A percentile compares a stretch with the other conserved stretches of the same genome.
Conservation (phyloP, 2,329 filamentous ascomycete species). For the Epichloe elymi region DNA sequence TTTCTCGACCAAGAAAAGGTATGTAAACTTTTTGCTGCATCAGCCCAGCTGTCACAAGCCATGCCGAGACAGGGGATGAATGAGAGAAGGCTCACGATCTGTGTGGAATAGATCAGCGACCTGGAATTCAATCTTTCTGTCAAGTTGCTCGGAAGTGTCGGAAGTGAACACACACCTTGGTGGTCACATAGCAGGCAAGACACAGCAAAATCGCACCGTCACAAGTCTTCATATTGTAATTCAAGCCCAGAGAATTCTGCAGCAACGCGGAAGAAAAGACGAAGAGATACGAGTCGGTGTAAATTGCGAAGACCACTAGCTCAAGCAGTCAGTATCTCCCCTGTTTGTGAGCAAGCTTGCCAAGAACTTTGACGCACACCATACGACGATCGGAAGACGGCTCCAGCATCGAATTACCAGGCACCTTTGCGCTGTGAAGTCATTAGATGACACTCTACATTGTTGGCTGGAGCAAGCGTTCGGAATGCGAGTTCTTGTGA, state of each 20-base stretch:
- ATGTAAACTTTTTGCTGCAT: slow-evolving; percentile 34
- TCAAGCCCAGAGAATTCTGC: slow-evolving; percentile 43
- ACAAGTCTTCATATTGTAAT: slow-evolving; percentile 36
- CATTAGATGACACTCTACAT: background rate
- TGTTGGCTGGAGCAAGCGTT: background rate
- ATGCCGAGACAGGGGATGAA: background rate
- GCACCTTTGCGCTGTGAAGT: slow-evolving; percentile 21
- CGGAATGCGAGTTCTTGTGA: background rate
- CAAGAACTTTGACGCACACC: slow-evolving; percentile 19
- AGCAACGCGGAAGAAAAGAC: slow-evolving; percentile 43
- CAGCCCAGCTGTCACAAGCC: background rate
- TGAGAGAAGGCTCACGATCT: slow-evolving; percentile 18
- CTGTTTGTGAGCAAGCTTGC: too few relatives aligned
- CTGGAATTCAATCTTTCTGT: background rate
- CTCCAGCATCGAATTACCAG: slow-evolving; percentile 25
- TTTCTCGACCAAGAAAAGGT: slow-evolving; percentile 52
- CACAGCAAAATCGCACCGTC: slow-evolving; percentile 47
- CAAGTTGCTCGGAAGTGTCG: too few relatives aligned
- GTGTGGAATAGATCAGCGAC: background rate
- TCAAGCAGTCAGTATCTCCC: too few relatives aligned
- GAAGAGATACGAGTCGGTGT: slow-evolving; percentile 46
- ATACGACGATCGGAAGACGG: slow-evolving; percentile 28
- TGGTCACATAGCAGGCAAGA: slow-evolving; percentile 47
- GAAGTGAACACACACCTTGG: slow-evolving; percentile 44
- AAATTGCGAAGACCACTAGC: slow-evolving; percentile 46